Percentiles rank a stretch among this genome's conserved stretches.
Evolutionary conservation across 2,329 filamentous ascomycete species (phyloP).

Genomic region (Fusarium nelsonii): DNA sequence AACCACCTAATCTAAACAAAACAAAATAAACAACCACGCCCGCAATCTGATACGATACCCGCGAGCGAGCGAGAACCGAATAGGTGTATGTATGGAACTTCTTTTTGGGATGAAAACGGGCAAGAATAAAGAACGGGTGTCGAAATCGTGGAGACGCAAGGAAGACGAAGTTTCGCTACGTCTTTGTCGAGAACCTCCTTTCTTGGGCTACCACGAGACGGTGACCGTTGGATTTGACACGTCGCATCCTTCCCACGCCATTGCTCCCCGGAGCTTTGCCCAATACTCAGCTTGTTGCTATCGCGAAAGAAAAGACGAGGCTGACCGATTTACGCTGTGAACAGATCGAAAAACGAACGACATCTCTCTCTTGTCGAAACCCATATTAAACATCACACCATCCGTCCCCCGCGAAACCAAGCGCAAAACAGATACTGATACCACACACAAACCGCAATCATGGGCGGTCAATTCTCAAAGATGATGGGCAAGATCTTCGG

Average conservation of each 20-base stretch:
- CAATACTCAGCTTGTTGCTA: background rate
- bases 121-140: background rate
- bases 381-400: slow-evolving; percentile 10
- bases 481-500: slow-evolving; percentile 99
- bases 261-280: background rate
- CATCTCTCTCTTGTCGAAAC: slow-evolving; percentile 1
- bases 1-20: slow-evolving; percentile 19
- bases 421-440: slow-evolving; percentile 8
- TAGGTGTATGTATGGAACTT: slow-evolving; percentile 19
- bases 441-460: slow-evolving; percentile 59
- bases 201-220: background rate
- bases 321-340: slow-evolving; percentile 19
- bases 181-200: slow-evolving; percentile 6
- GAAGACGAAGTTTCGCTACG: slow-evolving; percentile 1
- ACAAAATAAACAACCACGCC: slow-evolving; percentile 13
- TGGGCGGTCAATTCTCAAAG: slow-evolving; percentile 95
- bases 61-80: slow-evolving; percentile 11
- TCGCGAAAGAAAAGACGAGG: slow-evolving; percentile 8
- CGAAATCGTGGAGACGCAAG: background rate
- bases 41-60: slow-evolving; percentile 10
- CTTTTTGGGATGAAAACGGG: background rate
- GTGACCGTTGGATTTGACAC: background rate
- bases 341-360: slow-evolving; percentile 23
- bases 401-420: background rate
- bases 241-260: slow-evolving; percentile 4